These are phyloP conservation scores for Pisolithus sp. DNA, from an alignment of 768 basidiomycete genomes.

Conservation along the genomic window DNA sequence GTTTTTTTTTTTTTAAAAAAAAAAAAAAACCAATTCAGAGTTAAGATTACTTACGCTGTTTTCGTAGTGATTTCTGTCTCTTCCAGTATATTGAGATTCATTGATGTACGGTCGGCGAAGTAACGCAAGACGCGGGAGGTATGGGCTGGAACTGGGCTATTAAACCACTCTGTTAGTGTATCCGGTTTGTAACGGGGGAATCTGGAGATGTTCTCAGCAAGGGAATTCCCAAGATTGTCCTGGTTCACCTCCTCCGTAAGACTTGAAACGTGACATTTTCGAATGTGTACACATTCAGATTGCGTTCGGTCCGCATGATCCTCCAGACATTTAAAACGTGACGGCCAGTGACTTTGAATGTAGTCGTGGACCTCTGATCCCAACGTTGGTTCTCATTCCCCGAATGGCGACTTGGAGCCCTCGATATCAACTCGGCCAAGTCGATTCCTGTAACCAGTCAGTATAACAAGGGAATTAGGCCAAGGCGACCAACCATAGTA, in stretches of 20 bases:
- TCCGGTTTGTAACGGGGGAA: conserved; percentile 65
- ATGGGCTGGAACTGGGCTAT: conserved; percentile 52
- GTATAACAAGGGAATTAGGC: neutral
- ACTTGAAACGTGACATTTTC: conserved; percentile 87
- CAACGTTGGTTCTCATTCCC: conserved; percentile 52
- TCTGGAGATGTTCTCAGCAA: conserved; percentile 32
- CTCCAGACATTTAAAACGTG: conserved; percentile 94
- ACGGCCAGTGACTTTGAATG: conserved; percentile 78
- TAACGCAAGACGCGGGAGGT: conserved; percentile 53
- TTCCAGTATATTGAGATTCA: conserved; percentile 77
- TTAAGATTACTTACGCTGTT: conserved; percentile 57
- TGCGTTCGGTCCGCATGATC: conserved; percentile 81
- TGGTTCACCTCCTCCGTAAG: conserved; percentile 57
- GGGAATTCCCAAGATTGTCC: neutral
- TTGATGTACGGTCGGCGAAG: conserved; percentile 53
- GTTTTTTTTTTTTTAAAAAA: no score
- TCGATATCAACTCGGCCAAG: conserved; percentile 64
- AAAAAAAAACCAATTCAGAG: no score
- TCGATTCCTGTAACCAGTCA: conserved; percentile 52
- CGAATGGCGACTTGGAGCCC: conserved; percentile 51
- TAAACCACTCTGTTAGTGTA: conserved; percentile 65
- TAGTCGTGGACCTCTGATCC: conserved; percentile 68
- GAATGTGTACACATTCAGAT: conserved; percentile 73
- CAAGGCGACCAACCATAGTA: conserved; percentile 41
- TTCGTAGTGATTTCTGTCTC: conserved; percentile 78